Evolutionary conservation across 192 early-diverging fungal species (phyloP).

Genomic region (Rhizophagus clarus): DNA sequence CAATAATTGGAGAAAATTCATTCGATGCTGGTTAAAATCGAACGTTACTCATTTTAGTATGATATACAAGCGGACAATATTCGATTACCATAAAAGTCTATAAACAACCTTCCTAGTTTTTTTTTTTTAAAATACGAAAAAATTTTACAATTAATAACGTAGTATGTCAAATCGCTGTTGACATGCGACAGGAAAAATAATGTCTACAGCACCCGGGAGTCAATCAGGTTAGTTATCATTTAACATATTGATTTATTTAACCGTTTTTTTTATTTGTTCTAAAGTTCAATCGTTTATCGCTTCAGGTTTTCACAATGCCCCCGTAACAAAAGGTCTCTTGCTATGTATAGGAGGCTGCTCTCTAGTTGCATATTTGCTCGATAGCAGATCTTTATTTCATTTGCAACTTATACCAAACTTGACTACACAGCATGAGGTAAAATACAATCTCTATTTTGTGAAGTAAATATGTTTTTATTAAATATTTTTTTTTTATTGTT

Average conservation of each 20-base stretch:
- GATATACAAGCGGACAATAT: too few species aligned
- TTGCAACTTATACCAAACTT: constrained; percentile 62
- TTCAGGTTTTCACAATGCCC: constrained; percentile 67
- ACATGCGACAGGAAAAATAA: neutral
- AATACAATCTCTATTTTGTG: neutral
- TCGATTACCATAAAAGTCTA: neutral
- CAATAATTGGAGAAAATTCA: too few species aligned
- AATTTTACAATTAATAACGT: too few species aligned
- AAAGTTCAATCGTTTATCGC: neutral
- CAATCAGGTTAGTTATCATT: neutral
- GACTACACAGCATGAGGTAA: constrained; percentile 63
- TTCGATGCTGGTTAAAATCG: too few species aligned
- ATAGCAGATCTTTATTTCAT: constrained; percentile 53
- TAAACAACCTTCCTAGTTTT: too few species aligned
- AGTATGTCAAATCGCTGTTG: neutral
- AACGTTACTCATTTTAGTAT: too few species aligned
- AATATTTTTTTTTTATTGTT: neutral
- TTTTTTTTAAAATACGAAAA: neutral
- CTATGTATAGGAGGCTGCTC: constrained; percentile 52
- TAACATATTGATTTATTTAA: neutral
- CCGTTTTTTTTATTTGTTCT: neutral
- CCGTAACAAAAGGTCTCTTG: constrained; percentile 58
- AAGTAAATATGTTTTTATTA: neutral
- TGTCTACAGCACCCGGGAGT: neutral
- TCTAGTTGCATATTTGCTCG: constrained; percentile 50